Percentiles rank a stretch among this genome's conserved stretches.
Conservation (phyloP, 2,329 filamentous ascomycete species). For the Verticillium nubilum region DNA sequence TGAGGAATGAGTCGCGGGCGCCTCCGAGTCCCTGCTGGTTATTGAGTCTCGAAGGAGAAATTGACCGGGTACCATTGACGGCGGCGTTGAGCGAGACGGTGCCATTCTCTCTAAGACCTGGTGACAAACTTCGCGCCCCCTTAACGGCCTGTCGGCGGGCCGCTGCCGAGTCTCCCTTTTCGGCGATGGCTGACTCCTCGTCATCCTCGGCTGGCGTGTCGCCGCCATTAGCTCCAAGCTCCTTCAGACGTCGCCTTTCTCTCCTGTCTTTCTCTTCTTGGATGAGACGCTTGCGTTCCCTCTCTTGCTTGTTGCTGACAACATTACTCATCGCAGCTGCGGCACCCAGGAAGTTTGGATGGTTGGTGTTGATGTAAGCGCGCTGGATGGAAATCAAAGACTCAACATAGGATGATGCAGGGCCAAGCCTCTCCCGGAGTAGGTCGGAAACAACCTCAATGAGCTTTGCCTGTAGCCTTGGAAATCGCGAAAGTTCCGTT, state of each 20-base stretch:
- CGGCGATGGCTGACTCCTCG: constrained; percentile 39
- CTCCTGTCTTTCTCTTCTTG: constrained; percentile 83
- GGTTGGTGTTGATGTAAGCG: constrained; percentile 99
- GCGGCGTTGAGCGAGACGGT: constrained; percentile 54
- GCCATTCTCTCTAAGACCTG: constrained; percentile 67
- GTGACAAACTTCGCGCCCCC: constrained; percentile 73
- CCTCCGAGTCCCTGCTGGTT: constrained; percentile 54
- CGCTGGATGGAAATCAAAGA: constrained; percentile 95
- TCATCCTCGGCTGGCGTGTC: constrained; percentile 65
- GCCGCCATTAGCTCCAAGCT: constrained; percentile 73
- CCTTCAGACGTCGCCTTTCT: constrained; percentile 77
- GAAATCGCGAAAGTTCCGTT: constrained; percentile 86
- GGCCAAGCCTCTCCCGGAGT: constrained; percentile 84
- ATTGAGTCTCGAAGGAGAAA: constrained; percentile 57
- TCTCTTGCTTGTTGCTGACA: constrained; percentile 89
- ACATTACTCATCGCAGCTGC: constrained; percentile 97
- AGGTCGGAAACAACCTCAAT: constrained; percentile 98
- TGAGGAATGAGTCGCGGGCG: constrained; percentile 86
- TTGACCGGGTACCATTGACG: constrained; percentile 60
- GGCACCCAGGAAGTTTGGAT: constrained; percentile 95
- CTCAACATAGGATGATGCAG: constrained; percentile 85
- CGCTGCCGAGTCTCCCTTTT: constrained; percentile 43
- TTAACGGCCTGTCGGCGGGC: constrained; percentile 55
- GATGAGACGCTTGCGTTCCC: constrained; percentile 74
- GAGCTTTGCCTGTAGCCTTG: constrained; percentile 88